These are phyloP conservation scores for Globisporangium uncinulatum DNA, from an alignment of 352 stramenopile genomes.

Conservation along the genomic window DNA sequence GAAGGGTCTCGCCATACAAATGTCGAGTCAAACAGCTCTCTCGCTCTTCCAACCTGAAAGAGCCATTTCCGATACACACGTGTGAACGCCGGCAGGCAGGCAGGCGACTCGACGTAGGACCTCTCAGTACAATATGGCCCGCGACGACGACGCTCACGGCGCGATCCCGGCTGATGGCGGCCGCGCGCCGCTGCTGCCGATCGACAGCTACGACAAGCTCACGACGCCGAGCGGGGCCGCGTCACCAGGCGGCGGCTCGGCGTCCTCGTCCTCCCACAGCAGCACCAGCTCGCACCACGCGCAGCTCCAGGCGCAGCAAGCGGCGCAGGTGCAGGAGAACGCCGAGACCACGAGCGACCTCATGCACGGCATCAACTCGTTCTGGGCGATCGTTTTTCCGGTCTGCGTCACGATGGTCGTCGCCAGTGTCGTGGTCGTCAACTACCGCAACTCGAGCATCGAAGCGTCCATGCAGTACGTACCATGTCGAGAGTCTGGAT, in stretches of 20 bases:
- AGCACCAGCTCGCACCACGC: conserved; percentile 9
- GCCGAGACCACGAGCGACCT: conserved; percentile 53
- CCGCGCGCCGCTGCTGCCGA: conserved; percentile 22
- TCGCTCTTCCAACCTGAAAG: background rate
- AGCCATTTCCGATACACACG: conserved; percentile 5
- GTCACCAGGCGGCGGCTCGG: conserved; percentile 1
- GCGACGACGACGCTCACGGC: conserved; percentile 11
- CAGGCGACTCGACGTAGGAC: background rate
- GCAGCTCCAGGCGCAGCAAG: conserved; percentile 12
- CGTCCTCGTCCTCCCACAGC: background rate
- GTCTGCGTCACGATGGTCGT: conserved; percentile 81
- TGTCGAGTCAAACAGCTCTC: too few relatives aligned
- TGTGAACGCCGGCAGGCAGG: too few relatives aligned
- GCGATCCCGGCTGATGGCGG: conserved; percentile 34
- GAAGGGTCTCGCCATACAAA: too few relatives aligned
- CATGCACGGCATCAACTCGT: conserved; percentile 86
- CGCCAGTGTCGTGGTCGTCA: conserved; percentile 77
- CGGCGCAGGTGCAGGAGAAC: conserved; percentile 14
- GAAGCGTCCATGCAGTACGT: conserved; percentile 75
- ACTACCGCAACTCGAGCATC: conserved; percentile 74
- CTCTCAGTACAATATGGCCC: background rate
- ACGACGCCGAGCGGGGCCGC: conserved; percentile 30
- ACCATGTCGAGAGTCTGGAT: background rate
- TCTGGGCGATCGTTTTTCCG: conserved; percentile 80
- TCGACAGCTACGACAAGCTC: conserved; percentile 53